phyloP scores from a whole-genome alignment of 371 early-diverging fungal genomes.

The Batkoa obscura region DNA sequence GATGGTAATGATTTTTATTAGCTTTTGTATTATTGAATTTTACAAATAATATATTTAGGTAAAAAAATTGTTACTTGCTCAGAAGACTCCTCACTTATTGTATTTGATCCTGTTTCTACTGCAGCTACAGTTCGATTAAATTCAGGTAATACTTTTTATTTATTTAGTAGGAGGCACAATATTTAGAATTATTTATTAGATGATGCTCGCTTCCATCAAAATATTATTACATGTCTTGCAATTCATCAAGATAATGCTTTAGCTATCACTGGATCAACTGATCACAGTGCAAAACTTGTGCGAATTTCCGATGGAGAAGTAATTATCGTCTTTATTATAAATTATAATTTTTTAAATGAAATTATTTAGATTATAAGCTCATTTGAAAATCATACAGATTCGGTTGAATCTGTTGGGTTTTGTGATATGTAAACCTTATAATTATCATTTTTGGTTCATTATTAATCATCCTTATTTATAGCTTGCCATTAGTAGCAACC shows the following conservation, averaged over 20 bases:
- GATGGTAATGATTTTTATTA: conserved; percentile 31
- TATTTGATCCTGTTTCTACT: conserved; percentile 89
- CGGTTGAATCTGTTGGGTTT: conserved; percentile 57
- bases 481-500: conserved; percentile 54
- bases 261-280: conserved; percentile 60
- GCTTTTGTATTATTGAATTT: background rate
- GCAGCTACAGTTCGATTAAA: conserved; percentile 19
- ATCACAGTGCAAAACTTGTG: conserved; percentile 25
- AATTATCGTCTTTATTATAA: background rate
- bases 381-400: conserved; percentile 54
- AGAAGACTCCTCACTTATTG: conserved; percentile 62
- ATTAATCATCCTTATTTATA: conserved; percentile 6
- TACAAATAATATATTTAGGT: background rate
- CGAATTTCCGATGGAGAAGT: background rate
- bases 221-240: conserved; percentile 54
- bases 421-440: conserved; percentile 25
- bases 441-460: background rate
- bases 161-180: conserved; percentile 3
- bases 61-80: conserved; percentile 68
- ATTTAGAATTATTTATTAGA: conserved; percentile 38
- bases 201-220: conserved; percentile 76
- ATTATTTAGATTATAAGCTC: conserved; percentile 38
- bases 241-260: conserved; percentile 55
- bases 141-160: background rate
- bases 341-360: background rate